These are phyloP conservation scores for Cutaneotrichosporon spelunceum DNA, from an alignment of 1,284 basidiomycete species.

Conservation along the genomic window DNA sequence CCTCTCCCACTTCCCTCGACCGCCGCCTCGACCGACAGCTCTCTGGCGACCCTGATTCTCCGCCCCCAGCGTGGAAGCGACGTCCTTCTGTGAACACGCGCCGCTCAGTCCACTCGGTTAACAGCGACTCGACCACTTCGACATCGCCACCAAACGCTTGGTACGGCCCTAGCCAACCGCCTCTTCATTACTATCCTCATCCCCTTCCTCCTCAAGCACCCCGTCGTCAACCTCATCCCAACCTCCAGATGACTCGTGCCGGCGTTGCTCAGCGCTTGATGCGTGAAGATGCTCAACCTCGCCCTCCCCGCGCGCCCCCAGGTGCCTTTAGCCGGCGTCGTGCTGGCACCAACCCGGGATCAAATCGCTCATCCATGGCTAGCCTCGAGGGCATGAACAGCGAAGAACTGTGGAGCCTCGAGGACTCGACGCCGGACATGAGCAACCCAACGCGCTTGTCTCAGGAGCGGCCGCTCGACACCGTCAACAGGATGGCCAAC, in stretches of 20 bases:
- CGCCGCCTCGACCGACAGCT: constrained; percentile 36
- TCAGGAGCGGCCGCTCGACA: constrained; percentile 48
- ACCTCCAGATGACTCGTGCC: constrained; percentile 24
- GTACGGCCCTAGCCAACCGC: constrained; percentile 4
- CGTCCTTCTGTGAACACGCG: constrained; percentile 20
- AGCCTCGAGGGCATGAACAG: constrained; percentile 36
- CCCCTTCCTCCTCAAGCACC: constrained; percentile 15
- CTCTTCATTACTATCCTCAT: background rate
- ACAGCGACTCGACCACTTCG: constrained; percentile 2
- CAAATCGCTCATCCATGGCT: constrained; percentile 38
- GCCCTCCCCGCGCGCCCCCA: background rate
- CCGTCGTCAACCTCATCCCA: constrained; percentile 18
- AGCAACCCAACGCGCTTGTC: constrained; percentile 45
- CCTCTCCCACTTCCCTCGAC: constrained; percentile 26
- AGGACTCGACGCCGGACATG: constrained; percentile 40
- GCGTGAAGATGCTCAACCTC: constrained; percentile 12
- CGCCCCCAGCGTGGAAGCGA: constrained; percentile 47
- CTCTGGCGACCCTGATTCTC: constrained; percentile 43
- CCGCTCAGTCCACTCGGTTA: constrained; percentile 1
- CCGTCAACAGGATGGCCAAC: constrained; percentile 40
- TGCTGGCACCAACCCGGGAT: constrained; percentile 18
- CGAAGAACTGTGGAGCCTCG: constrained; percentile 46
- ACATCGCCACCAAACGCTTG: constrained; percentile 9
- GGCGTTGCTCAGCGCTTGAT: constrained; percentile 16
- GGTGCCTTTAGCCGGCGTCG: constrained; percentile 17